Evolutionary conservation across 306 rosid genomes (phyloP).

Genomic region (Corylus avellana): DNA sequence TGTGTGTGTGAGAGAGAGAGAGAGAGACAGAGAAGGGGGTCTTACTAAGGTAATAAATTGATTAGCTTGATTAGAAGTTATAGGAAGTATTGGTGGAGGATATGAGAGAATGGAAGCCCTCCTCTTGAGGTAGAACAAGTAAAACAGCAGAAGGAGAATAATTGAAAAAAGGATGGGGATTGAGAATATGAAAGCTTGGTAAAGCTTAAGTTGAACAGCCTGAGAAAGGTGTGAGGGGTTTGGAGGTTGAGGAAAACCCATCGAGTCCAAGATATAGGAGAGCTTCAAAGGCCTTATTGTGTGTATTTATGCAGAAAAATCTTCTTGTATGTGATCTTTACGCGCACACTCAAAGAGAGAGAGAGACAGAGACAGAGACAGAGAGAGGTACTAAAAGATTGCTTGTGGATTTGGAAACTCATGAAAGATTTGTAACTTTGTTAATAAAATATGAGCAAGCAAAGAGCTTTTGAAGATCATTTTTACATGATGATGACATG

Average conservation of each 20-base stretch:
- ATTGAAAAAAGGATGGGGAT: constrained; percentile 85
- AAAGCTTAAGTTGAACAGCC: constrained; percentile 78
- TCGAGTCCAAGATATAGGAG: constrained; percentile 23
- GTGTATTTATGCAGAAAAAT: constrained; percentile 6
- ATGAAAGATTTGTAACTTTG: constrained; percentile 9
- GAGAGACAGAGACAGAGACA: background rate
- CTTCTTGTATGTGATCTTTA: background rate
- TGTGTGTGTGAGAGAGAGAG: background rate
- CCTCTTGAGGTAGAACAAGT: constrained; percentile 87
- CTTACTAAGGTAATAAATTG: constrained; percentile 50
- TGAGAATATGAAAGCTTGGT: constrained; percentile 92
- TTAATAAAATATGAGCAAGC: constrained; percentile 18
- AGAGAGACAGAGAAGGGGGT: constrained; percentile 14
- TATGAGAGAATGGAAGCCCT: constrained; percentile 65
- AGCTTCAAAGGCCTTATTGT: background rate
- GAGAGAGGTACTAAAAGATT: constrained; percentile 26
- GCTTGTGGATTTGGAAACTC: constrained; percentile 32
- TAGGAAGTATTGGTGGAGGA: constrained; percentile 47
- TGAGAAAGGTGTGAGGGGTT: constrained; percentile 60
- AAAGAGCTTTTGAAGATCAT: constrained; percentile 15
- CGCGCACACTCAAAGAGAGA: background rate
- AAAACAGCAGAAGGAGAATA: constrained; percentile 69
- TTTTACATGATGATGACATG: constrained; percentile 1
- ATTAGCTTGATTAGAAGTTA: constrained; percentile 32
- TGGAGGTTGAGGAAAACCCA: constrained; percentile 62